Conservation (phyloP, 1,284 basidiomycete species). For the Apiotrichum mycotoxinovorans region DNA sequence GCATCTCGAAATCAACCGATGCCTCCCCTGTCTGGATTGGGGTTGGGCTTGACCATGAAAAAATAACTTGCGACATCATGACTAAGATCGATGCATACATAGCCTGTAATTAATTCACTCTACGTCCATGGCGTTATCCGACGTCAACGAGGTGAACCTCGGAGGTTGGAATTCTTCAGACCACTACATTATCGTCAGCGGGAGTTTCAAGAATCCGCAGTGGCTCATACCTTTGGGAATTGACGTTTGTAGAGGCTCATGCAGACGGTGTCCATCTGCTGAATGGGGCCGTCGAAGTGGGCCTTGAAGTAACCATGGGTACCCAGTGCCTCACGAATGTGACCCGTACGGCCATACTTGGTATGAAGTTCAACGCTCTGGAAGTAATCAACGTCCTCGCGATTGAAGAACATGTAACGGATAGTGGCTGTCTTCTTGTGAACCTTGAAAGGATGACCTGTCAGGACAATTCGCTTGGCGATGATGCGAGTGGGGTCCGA, state of each 20-base stretch:
- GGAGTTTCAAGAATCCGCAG: no score
- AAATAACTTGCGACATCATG: background rate
- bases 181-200: slow-evolving; percentile 23
- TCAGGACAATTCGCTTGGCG: slow-evolving; percentile 87
- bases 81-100: background rate
- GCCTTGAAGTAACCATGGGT: slow-evolving; percentile 99
- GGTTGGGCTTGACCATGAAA: background rate
- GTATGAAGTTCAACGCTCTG: slow-evolving; percentile 89
- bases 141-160: background rate
- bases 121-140: slow-evolving; percentile 28
- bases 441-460: slow-evolving; percentile 94
- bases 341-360: slow-evolving; percentile 86
- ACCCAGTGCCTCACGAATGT: slow-evolving; percentile 89
- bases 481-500: slow-evolving; percentile 88
- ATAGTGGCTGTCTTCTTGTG: slow-evolving; percentile 97
- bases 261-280: slow-evolving; percentile 93
- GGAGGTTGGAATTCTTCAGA: slow-evolving; percentile 13
- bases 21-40: slow-evolving; percentile 2
- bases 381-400: slow-evolving; percentile 89
- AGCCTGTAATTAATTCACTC: slow-evolving; percentile 20
- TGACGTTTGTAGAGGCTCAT: slow-evolving; percentile 88
- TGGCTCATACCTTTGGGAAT: slow-evolving; percentile 60
- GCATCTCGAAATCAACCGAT: slow-evolving; percentile 6
- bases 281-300: slow-evolving; percentile 90
- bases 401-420: slow-evolving; percentile 97